phyloP scores from a whole-genome alignment of 331 rosid genomes.

The Rhamnella rubrinervis region DNA sequence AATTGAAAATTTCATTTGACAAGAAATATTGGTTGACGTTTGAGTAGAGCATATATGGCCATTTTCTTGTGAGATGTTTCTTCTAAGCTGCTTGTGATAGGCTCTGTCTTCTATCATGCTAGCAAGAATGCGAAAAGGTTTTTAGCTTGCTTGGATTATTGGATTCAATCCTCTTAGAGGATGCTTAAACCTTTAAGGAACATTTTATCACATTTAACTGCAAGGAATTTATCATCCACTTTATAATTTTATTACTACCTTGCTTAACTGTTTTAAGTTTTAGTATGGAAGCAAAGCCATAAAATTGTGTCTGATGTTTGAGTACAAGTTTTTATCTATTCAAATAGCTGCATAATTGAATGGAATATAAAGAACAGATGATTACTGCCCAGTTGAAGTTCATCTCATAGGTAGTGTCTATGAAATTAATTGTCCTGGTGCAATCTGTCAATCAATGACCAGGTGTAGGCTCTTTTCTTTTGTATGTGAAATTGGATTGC shows the following conservation, averaged over 20 bases:
- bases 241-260: neutral
- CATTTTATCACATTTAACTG: constrained; percentile 11
- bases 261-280: neutral
- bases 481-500: too few relatives aligned
- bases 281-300: too few relatives aligned
- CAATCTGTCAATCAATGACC: too few relatives aligned
- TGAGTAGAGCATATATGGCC: constrained; percentile 15
- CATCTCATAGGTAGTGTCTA: too few relatives aligned
- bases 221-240: neutral
- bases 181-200: neutral
- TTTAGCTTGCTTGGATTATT: constrained; percentile 11
- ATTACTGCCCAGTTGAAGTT: too few relatives aligned
- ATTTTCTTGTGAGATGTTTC: neutral
- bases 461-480: too few relatives aligned
- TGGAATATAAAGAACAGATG: too few relatives aligned
- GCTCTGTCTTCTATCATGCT: neutral
- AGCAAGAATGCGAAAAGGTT: neutral
- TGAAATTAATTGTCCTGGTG: too few relatives aligned
- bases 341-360: too few relatives aligned
- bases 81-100: neutral
- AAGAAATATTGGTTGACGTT: constrained; percentile 7
- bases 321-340: too few relatives aligned
- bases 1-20: neutral
- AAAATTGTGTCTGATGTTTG: too few relatives aligned
- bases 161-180: constrained; percentile 9